Conservation (phyloP, 2,329 filamentous ascomycete species). For the Colletotrichum sp. region DNA sequence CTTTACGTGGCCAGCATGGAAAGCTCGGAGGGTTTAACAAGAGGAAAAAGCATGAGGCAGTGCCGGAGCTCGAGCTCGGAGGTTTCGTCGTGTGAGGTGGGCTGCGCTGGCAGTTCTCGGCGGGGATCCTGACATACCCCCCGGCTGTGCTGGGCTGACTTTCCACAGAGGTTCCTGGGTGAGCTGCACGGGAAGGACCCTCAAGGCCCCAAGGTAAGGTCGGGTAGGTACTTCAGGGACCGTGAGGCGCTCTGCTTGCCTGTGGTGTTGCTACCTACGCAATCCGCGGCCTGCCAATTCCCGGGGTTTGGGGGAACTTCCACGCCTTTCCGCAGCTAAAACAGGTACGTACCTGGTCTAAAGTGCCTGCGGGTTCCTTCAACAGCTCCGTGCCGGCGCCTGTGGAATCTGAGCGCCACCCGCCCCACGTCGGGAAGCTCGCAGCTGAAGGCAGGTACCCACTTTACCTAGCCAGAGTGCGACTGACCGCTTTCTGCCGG, state of each 20-base stretch:
- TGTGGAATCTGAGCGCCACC: slow-evolving; percentile 2
- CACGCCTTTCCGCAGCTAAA: neutral
- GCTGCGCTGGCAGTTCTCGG: slow-evolving; percentile 14
- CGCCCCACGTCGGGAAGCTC: neutral
- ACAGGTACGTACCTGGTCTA: neutral
- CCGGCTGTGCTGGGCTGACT: neutral
- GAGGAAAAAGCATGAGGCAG: neutral
- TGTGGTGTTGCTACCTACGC: neutral
- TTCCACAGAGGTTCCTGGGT: neutral
- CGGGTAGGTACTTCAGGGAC: neutral
- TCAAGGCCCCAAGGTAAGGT: neutral
- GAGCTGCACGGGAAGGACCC: neutral
- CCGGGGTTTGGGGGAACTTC: neutral
- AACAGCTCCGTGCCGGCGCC: neutral
- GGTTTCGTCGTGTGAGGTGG: slow-evolving; percentile 14
- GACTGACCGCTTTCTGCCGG: slow-evolving; percentile 17
- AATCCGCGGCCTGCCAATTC: neutral
- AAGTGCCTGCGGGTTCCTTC: neutral
- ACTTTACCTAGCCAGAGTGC: neutral
- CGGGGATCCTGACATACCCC: slow-evolving; percentile 18
- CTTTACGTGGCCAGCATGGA: slow-evolving; percentile 19
- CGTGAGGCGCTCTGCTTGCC: neutral
- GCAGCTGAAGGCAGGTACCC: neutral
- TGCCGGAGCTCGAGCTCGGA: slow-evolving; percentile 18
- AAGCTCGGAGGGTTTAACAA: slow-evolving; percentile 1